A percentile compares a stretch with the other conserved stretches of the same genome.
phyloP scores from a whole-genome alignment of 2,329 filamentous ascomycete species.

The Xylaria multiplex region DNA sequence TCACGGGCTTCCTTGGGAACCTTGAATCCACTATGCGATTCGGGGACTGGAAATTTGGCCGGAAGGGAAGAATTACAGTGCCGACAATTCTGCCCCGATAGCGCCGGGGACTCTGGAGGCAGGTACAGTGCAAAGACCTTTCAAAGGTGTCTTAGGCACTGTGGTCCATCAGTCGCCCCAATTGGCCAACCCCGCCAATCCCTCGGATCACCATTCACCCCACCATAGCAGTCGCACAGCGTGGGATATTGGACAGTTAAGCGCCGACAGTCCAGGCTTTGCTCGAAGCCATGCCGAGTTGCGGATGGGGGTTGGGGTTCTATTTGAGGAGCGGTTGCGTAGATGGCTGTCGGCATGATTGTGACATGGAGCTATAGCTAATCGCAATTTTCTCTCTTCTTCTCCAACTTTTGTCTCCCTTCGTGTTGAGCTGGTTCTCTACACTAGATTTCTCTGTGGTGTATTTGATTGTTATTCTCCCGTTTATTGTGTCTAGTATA shows the following conservation, averaged over 20 bases:
- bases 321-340: conserved; percentile 24
- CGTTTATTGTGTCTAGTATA: not conserved
- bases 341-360: conserved; percentile 14
- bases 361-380: conserved; percentile 24
- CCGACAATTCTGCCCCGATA: conserved; percentile 22
- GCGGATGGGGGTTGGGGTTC: conserved; percentile 7
- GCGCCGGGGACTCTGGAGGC: no score
- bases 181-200: conserved; percentile 24
- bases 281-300: conserved; percentile 13
- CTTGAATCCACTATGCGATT: conserved; percentile 11
- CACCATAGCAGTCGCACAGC: conserved; percentile 41
- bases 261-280: conserved; percentile 40
- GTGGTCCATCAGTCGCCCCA: not conserved
- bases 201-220: conserved; percentile 35
- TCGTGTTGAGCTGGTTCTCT: conserved; percentile 36
- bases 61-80: conserved; percentile 40
- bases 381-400: conserved; percentile 4
- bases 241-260: conserved; percentile 46
- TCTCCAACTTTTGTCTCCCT: conserved; percentile 26
- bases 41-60: conserved; percentile 40
- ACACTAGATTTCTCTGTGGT: conserved; percentile 16
- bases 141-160: not conserved
- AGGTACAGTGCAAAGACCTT: conserved; percentile 11
- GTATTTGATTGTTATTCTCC: not conserved
- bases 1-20: conserved; percentile 29